These are phyloP conservation scores for Thelonectria discophora DNA, from an alignment of 2,329 filamentous ascomycete genomes.

Conservation along the genomic window DNA sequence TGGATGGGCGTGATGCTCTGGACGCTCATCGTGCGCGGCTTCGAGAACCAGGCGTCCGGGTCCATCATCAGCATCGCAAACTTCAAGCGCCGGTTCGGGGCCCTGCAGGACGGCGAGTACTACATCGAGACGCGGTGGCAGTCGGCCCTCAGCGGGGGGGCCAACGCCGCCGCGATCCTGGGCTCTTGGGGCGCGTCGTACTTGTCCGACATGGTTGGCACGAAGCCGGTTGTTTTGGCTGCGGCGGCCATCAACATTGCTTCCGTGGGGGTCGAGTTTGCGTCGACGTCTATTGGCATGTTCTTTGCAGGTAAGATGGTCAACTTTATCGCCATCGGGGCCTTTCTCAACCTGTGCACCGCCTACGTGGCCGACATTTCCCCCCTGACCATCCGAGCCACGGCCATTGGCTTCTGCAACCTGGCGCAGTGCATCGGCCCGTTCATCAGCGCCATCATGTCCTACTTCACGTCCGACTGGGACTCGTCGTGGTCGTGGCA, in stretches of 20 bases:
- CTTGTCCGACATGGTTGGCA: constrained; percentile 39
- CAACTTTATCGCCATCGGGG: constrained; percentile 46
- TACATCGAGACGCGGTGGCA: constrained; percentile 44
- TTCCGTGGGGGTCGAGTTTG: constrained; percentile 45
- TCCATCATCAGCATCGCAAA: constrained; percentile 33
- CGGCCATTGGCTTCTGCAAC: constrained; percentile 49
- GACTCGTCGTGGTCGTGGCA: constrained; percentile 53
- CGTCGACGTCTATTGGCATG: constrained; percentile 42
- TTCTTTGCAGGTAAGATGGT: constrained; percentile 45
- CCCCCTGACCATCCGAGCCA: constrained; percentile 50
- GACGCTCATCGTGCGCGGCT: constrained; percentile 43
- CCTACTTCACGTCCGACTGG: constrained; percentile 49
- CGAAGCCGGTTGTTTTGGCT: constrained; percentile 35
- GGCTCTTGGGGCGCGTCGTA: constrained; percentile 39
- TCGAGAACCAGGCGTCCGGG: constrained; percentile 41
- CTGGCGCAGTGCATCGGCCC: constrained; percentile 52
- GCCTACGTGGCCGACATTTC: constrained; percentile 51
- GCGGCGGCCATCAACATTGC: constrained; percentile 39
- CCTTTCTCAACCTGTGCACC: constrained; percentile 50
- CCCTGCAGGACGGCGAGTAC: constrained; percentile 21
- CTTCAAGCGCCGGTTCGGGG: constrained; percentile 36
- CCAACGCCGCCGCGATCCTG: constrained; percentile 38
- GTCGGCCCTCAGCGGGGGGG: constrained; percentile 40
- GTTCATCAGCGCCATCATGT: constrained; percentile 50
- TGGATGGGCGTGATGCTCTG: constrained; percentile 46